phyloP scores from a whole-genome alignment of 805 yeast genomes.

The Zygotorulaspora florentina region DNA sequence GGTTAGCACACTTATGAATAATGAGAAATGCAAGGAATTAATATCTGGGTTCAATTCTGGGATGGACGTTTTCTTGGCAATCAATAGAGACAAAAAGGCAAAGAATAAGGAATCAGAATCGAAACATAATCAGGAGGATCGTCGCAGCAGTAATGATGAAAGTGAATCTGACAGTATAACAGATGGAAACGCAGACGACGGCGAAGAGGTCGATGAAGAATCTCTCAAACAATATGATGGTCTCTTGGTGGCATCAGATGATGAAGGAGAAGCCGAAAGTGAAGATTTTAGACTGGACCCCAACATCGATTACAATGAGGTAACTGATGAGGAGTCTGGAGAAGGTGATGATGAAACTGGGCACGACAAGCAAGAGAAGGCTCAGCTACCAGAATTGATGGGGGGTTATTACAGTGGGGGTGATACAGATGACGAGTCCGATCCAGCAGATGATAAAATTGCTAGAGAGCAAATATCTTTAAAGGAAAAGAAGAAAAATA shows the following conservation, averaged over 20 bases:
- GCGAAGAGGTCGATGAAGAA: constrained; percentile 25
- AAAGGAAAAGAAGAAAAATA: constrained; percentile 61
- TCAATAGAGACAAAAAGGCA: constrained; percentile 25
- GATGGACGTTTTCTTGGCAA: constrained; percentile 37
- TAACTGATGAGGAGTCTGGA: constrained; percentile 63
- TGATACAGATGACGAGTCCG: constrained; percentile 52
- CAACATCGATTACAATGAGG: constrained; percentile 43
- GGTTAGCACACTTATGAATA: constrained; percentile 42
- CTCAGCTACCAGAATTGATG: constrained; percentile 61
- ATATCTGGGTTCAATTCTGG: constrained; percentile 39
- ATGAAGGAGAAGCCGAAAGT: constrained; percentile 41
- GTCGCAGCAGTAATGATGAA: constrained; percentile 18
- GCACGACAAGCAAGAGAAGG: constrained; percentile 27
- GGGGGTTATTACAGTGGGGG: constrained; percentile 85
- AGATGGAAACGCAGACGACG: constrained; percentile 24
- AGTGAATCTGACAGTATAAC: constrained; percentile 22
- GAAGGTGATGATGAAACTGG: constrained; percentile 34
- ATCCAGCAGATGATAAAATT: constrained; percentile 46
- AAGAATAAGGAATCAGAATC: constrained; percentile 6
- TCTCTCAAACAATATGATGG: constrained; percentile 36
- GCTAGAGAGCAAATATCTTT: constrained; percentile 37
- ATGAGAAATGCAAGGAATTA: constrained; percentile 46
- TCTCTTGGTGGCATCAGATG: constrained; percentile 38
- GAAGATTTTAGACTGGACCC: constrained; percentile 32
- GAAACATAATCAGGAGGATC: constrained; percentile 18